These are phyloP conservation scores for Biscogniauxia sp. DNA, from an alignment of 2,329 filamentous ascomycete species.

Conservation along the genomic window DNA sequence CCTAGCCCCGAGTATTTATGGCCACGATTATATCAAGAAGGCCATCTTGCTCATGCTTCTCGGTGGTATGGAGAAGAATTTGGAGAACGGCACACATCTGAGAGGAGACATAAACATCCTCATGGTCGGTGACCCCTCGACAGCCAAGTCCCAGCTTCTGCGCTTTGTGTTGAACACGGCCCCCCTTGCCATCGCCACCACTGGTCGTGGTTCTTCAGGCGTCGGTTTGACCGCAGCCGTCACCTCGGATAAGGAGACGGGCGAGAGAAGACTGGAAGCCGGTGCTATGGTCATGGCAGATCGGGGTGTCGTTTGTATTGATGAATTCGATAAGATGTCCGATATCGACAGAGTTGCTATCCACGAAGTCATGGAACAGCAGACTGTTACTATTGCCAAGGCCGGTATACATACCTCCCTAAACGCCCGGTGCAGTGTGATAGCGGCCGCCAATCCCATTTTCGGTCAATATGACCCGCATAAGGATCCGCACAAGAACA, in stretches of 20 bases:
- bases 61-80: slow-evolving; percentile 95
- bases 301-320: slow-evolving; percentile 95
- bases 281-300: slow-evolving; percentile 99
- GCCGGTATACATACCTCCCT: slow-evolving; percentile 96
- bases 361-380: slow-evolving; percentile 99
- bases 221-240: slow-evolving; percentile 97
- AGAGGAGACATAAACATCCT: slow-evolving; percentile 98
- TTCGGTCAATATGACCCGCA: slow-evolving; percentile 98
- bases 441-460: slow-evolving; percentile 95
- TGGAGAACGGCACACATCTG: slow-evolving; percentile 96
- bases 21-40: slow-evolving; percentile 97
- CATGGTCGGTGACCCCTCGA: slow-evolving; percentile 98
- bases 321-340: slow-evolving; percentile 99
- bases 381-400: slow-evolving; percentile 98
- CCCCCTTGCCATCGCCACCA: slow-evolving; percentile 93
- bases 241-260: slow-evolving; percentile 95
- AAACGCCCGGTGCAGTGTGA: slow-evolving; percentile 93
- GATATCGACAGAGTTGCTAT: slow-evolving; percentile 97
- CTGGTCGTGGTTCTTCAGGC: slow-evolving; percentile 92
- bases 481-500: slow-evolving; percentile 98
- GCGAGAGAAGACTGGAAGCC: slow-evolving; percentile 88
- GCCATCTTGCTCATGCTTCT: slow-evolving; percentile 93
- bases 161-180: slow-evolving; percentile 97
- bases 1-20: slow-evolving; percentile 92
- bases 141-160: slow-evolving; percentile 95